Evolutionary conservation across 768 basidiomycete genomes (phyloP).

Genomic region (Tricholomella constricta): DNA sequence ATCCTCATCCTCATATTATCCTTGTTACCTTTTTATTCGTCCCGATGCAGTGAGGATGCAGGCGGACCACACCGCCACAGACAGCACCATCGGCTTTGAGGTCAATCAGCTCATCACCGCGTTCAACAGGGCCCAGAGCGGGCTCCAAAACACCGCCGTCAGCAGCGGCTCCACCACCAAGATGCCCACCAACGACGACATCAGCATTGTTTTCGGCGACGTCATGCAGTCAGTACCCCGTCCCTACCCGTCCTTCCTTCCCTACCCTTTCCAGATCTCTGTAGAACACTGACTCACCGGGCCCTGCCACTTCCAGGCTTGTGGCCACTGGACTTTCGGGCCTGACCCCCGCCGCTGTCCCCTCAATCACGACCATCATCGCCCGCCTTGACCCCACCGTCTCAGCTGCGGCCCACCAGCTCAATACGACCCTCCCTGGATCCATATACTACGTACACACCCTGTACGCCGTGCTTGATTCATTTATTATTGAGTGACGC

Average conservation of each 20-base stretch:
- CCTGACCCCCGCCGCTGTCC: conserved; percentile 25
- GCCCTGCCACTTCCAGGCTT: conserved; percentile 20
- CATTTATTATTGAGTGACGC: neutral
- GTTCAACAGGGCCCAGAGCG: conserved; percentile 18
- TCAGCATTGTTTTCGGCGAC: conserved; percentile 32
- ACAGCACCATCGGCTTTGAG: conserved; percentile 29
- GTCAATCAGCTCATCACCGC: conserved; percentile 27
- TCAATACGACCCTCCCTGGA: conserved; percentile 33
- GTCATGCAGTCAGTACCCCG: conserved; percentile 33
- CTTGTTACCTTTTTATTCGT: neutral
- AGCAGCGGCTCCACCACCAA: conserved; percentile 34
- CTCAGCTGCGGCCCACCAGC: conserved; percentile 22
- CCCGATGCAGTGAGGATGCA: conserved; percentile 34
- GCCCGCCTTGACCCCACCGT: conserved; percentile 32
- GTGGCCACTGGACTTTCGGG: too few species aligned
- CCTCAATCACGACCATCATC: conserved; percentile 26
- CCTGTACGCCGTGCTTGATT: too few species aligned
- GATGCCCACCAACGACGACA: conserved; percentile 35
- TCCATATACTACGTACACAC: conserved; percentile 28
- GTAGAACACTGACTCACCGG: too few species aligned
- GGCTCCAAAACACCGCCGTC: conserved; percentile 25
- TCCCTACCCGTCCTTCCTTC: neutral
- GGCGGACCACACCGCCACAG: conserved; percentile 30
- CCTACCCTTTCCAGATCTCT: too few species aligned
- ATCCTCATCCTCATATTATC: neutral